Evolutionary conservation across 2,329 filamentous ascomycete species (phyloP).

Genomic region (Pseudocercospora pini-densiflorae): DNA sequence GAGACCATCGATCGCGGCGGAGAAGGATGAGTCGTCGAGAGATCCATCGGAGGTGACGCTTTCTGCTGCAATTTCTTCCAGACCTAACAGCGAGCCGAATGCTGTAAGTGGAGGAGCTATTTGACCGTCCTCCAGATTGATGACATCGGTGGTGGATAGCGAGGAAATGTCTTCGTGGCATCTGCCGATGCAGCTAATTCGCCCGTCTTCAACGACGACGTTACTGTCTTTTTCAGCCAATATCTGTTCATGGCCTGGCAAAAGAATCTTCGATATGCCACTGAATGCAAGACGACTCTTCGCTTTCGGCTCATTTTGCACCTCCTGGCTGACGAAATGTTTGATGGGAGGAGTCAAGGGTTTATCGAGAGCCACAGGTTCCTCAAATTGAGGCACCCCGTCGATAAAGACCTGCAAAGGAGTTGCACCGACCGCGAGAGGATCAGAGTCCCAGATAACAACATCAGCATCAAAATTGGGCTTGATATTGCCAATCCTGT

Average conservation of each 20-base stretch:
- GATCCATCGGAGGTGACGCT: constrained; percentile 51
- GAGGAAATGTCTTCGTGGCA: constrained; percentile 56
- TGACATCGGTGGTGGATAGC: constrained; percentile 35
- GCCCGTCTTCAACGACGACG: constrained; percentile 59
- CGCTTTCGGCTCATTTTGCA: constrained; percentile 39
- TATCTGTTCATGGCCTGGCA: constrained; percentile 51
- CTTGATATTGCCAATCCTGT: constrained; percentile 48
- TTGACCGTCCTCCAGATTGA: constrained; percentile 63
- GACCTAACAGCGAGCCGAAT: constrained; percentile 64
- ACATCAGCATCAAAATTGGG: constrained; percentile 49
- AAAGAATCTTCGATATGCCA: constrained; percentile 58
- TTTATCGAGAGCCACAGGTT: constrained; percentile 58
- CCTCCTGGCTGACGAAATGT: constrained; percentile 46
- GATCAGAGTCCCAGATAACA: constrained; percentile 51
- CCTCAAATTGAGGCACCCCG: constrained; percentile 56
- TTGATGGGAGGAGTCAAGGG: constrained; percentile 46
- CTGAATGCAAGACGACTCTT: constrained; percentile 57
- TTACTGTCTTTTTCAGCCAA: constrained; percentile 35
- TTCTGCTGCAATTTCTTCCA: constrained; percentile 67
- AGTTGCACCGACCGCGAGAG: constrained; percentile 36
- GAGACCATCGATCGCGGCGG: constrained; percentile 57
- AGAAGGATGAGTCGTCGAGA: constrained; percentile 58
- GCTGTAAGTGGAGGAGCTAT: constrained; percentile 65
- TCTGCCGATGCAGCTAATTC: constrained; percentile 60
- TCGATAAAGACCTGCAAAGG: constrained; percentile 51